Percentiles rank a stretch among this genome's conserved stretches.
Conservation (phyloP, 2,329 filamentous ascomycete species). For the Diaporthe ampelina region DNA sequence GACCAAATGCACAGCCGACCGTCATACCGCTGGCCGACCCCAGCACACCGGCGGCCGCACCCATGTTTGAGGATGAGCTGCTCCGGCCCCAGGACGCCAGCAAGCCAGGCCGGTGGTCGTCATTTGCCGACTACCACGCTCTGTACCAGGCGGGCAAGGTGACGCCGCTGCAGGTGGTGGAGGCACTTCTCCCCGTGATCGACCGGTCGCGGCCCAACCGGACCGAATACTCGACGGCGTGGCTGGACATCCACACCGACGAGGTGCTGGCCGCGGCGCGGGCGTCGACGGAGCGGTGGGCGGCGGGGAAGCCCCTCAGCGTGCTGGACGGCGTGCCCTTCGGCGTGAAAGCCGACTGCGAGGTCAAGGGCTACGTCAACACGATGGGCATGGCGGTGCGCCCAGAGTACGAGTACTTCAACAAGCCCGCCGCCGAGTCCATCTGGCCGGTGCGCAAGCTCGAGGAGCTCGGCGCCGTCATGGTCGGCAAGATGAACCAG, state of each 20-base stretch:
- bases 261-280: slow-evolving; percentile 76
- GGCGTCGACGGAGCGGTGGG: slow-evolving; percentile 81
- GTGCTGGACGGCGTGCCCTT: slow-evolving; percentile 87
- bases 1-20: slow-evolving; percentile 59
- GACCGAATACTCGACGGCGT: slow-evolving; percentile 78
- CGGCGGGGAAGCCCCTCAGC: slow-evolving; percentile 73
- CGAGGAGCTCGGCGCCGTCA: slow-evolving; percentile 80
- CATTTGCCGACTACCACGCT: slow-evolving; percentile 81
- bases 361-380: slow-evolving; percentile 78
- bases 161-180: slow-evolving; percentile 80
- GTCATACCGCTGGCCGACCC: slow-evolving; percentile 65
- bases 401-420: slow-evolving; percentile 65
- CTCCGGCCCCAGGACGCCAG: slow-evolving; percentile 56
- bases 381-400: slow-evolving; percentile 75
- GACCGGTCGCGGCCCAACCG: slow-evolving; percentile 67
- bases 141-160: slow-evolving; percentile 78
- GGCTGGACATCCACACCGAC: slow-evolving; percentile 76
- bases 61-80: slow-evolving; percentile 59
- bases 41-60: slow-evolving; percentile 46
- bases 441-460: slow-evolving; percentile 80
- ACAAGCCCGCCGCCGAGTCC: slow-evolving; percentile 64
- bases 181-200: slow-evolving; percentile 80
- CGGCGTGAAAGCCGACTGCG: slow-evolving; percentile 85
- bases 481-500: slow-evolving; percentile 84
- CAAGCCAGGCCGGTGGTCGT: slow-evolving; percentile 71